phyloP scores from a whole-genome alignment of 371 early-diverging fungal genomes.

The Mortierella sp. region DNA sequence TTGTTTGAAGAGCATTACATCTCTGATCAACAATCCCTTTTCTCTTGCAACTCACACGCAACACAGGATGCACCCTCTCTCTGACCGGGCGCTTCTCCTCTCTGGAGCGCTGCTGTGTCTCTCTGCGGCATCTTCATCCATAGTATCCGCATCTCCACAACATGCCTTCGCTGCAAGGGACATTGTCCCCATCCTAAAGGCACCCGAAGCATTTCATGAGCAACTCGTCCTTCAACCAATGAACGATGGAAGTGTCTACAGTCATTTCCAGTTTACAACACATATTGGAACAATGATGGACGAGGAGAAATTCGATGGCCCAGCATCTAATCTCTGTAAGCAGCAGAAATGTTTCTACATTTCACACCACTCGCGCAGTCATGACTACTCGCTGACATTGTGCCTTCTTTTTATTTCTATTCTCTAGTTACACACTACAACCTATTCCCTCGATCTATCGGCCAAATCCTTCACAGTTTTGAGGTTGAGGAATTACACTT shows the following conservation, averaged over 20 bases:
- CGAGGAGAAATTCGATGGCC: constrained; percentile 43
- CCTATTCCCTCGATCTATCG: constrained; percentile 87
- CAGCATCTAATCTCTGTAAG: constrained; percentile 44
- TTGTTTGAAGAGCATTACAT: too few species aligned
- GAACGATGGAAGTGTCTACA: constrained; percentile 82
- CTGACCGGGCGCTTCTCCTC: constrained; percentile 10
- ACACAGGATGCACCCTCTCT: constrained; percentile 10
- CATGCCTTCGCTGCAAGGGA: constrained; percentile 19
- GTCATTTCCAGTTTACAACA: constrained; percentile 82
- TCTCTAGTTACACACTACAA: constrained; percentile 75
- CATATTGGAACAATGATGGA: constrained; percentile 58
- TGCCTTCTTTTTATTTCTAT: background rate
- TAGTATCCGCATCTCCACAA: background rate
- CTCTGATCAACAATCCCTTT: background rate
- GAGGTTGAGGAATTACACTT: constrained; percentile 85
- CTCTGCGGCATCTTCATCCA: background rate
- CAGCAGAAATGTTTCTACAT: background rate
- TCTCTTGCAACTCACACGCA: background rate
- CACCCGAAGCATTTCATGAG: constrained; percentile 68
- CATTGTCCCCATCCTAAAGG: constrained; percentile 31
- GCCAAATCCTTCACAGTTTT: constrained; percentile 83
- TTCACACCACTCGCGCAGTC: background rate
- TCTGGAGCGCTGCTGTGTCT: constrained; percentile 14
- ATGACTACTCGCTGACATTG: background rate
- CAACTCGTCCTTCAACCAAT: constrained; percentile 73